Evolutionary conservation across 2,329 filamentous ascomycete genomes (phyloP), one percentile per base, ranked within the genome.

Genomic region (Arthrobotrys megalospora): DNA sequence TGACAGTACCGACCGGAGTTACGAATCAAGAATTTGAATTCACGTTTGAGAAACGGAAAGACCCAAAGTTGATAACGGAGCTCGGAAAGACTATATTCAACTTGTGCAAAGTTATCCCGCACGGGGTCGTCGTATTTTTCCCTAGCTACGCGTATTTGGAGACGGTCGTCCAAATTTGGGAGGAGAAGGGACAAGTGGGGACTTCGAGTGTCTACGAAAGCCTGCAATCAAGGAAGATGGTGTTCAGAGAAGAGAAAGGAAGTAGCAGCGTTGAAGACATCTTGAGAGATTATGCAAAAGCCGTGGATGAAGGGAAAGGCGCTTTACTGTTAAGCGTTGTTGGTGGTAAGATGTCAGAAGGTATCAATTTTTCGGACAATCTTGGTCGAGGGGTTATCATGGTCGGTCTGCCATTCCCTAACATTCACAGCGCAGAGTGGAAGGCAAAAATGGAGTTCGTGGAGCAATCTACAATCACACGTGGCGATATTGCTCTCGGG

Each of bases 71-170:
- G 14, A 90, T 96, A 65, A 85, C 86, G 48, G 91, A 94, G 70
- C 88, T 98, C 0, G 96, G 94, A 0, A 84, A 89, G 32, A 89
- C 92, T 0, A 86, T 99, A 6, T 83, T 93, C 1, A 91, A 91
- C 64, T 86, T 96, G 4, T 92, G 92, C 81, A 87, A 88, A 6
- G 86, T 90, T 3, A 92, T 97, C 0, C 93, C 93, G 0, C 94
- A 97, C 81, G 96, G 96, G 1, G 89, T 97, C 0, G 93, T 99
- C 0, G 90, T 94, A 0, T 99, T 99, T 86, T 98, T 99, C 81
- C 94, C 96, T 0, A 97, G 94, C 84, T 98, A 99, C 83, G 89
- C 92, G 8, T 98, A 97, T 83, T 88, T 99, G 0, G 91, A 94
- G 60, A 89, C 90, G 55, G 93, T 97, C 6, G 85, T 91, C 6